Evolutionary conservation across 495 filamentous ascomycete genomes (phyloP).

Genomic region (Penicillium diatomitis): DNA sequence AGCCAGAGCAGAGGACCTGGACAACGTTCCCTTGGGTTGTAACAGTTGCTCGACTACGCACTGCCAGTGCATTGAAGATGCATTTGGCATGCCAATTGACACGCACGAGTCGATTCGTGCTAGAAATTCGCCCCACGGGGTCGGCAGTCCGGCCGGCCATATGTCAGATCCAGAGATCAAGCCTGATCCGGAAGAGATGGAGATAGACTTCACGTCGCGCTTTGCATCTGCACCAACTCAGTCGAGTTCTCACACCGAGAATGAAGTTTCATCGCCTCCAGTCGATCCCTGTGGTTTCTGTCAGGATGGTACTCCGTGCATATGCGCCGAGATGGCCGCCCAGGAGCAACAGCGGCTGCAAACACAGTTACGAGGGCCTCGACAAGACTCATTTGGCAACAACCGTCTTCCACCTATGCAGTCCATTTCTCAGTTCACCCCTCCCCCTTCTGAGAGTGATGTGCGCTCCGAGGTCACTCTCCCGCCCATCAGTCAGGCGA

Average conservation of each 20-base stretch:
- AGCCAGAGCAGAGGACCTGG: slow-evolving; percentile 12
- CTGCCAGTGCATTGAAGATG: slow-evolving; percentile 67
- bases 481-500: slow-evolving; percentile 34
- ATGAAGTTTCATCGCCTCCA: slow-evolving; percentile 28
- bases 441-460: slow-evolving; percentile 61
- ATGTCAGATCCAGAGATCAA: slow-evolving; percentile 33
- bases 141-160: slow-evolving; percentile 24
- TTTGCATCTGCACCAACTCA: slow-evolving; percentile 42
- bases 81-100: slow-evolving; percentile 36
- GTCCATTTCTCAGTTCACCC: slow-evolving; percentile 51
- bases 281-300: slow-evolving; percentile 82
- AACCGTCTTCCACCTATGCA: slow-evolving; percentile 42
- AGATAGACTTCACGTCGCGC: slow-evolving; percentile 64
- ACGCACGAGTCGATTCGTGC: slow-evolving; percentile 18
- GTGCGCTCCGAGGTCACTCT: slow-evolving; percentile 39
- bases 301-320: slow-evolving; percentile 71
- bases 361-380: slow-evolving; percentile 24
- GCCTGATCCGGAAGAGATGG: slow-evolving; percentile 52
- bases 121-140: slow-evolving; percentile 24
- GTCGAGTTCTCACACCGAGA: slow-evolving; percentile 14
- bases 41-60: slow-evolving; percentile 50
- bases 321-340: slow-evolving; percentile 66
- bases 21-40: slow-evolving; percentile 46
- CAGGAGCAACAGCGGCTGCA: slow-evolving; percentile 36
- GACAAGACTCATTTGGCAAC: slow-evolving; percentile 26